These are phyloP conservation scores for Citrus australasica DNA, from an alignment of 345 rosid species.

Conservation along the genomic window DNA sequence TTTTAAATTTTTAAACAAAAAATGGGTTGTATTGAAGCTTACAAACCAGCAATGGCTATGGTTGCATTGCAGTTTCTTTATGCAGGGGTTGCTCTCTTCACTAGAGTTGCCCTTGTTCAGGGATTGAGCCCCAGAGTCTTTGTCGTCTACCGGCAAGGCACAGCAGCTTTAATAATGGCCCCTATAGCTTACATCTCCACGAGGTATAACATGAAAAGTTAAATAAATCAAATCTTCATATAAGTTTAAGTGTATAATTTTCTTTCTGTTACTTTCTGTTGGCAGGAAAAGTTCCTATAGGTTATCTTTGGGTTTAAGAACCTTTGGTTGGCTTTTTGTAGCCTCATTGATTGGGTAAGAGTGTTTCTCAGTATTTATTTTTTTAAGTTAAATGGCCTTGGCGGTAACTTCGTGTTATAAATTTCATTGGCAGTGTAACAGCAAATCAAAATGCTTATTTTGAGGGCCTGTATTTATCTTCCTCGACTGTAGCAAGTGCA, in stretches of 20 bases:
- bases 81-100: slow-evolving; percentile 30
- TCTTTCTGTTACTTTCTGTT: neutral
- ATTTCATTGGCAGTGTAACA: slow-evolving; percentile 23
- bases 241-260: no score
- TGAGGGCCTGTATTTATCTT: slow-evolving; percentile 37
- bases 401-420: neutral
- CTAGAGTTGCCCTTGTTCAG: slow-evolving; percentile 27
- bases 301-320: slow-evolving; percentile 18
- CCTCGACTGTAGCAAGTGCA: slow-evolving; percentile 35
- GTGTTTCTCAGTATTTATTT: neutral
- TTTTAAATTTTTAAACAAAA: neutral
- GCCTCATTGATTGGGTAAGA: slow-evolving; percentile 37
- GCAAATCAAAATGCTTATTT: slow-evolving; percentile 37
- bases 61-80: slow-evolving; percentile 25
- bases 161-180: slow-evolving; percentile 30
- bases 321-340: slow-evolving; percentile 29
- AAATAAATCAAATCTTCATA: no score
- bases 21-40: slow-evolving; percentile 17
- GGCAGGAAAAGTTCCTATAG: slow-evolving; percentile 23
- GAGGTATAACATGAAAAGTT: slow-evolving; percentile 11
- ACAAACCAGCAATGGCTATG: slow-evolving; percentile 30
- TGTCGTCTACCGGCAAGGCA: slow-evolving; percentile 31
- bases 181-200: slow-evolving; percentile 33
- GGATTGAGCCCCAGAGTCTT: slow-evolving; percentile 33
- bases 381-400: neutral